phyloP scores from a whole-genome alignment of 139 green algal genomes.

The Chlamydomonas sphaeroides region DNA sequence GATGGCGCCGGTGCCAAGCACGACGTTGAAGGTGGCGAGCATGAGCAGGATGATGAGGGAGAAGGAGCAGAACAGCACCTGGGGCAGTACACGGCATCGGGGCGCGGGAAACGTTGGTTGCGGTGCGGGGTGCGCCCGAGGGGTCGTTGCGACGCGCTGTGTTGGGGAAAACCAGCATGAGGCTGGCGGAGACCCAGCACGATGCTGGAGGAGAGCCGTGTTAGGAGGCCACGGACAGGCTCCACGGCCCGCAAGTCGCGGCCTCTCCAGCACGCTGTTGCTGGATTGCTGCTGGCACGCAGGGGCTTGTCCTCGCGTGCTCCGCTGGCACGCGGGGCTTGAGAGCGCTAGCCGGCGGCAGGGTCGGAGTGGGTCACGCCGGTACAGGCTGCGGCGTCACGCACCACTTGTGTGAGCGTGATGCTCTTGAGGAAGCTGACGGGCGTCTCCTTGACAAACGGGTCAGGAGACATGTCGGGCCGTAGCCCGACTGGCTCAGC shows the following conservation, averaged over 20 bases:
- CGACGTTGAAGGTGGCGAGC: constrained; percentile 80
- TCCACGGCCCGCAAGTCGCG: too few species aligned
- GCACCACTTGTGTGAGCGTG: constrained; percentile 77
- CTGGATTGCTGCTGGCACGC: too few species aligned
- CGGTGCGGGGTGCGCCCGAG: background rate
- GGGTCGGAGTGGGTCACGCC: too few species aligned
- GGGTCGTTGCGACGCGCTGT: constrained; percentile 6
- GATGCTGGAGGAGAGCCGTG: too few species aligned
- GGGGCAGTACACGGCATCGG: background rate
- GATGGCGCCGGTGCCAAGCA: constrained; percentile 74
- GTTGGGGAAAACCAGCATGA: background rate
- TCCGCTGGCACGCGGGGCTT: too few species aligned
- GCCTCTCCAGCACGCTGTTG: too few species aligned
- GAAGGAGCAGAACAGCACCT: constrained; percentile 77
- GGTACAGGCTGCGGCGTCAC: too few species aligned
- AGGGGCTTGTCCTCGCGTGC: too few species aligned
- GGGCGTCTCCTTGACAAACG: constrained; percentile 62
- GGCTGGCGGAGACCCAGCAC: too few species aligned
- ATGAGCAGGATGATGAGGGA: constrained; percentile 82
- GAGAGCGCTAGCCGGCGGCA: too few species aligned
- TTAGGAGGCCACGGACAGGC: too few species aligned
- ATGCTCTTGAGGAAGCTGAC: constrained; percentile 66
- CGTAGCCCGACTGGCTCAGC: constrained; percentile 71
- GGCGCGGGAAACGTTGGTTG: background rate
- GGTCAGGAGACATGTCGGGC: constrained; percentile 74